Conservation (phyloP, 1,284 basidiomycete species). For the Trichosporon sp. region DNA sequence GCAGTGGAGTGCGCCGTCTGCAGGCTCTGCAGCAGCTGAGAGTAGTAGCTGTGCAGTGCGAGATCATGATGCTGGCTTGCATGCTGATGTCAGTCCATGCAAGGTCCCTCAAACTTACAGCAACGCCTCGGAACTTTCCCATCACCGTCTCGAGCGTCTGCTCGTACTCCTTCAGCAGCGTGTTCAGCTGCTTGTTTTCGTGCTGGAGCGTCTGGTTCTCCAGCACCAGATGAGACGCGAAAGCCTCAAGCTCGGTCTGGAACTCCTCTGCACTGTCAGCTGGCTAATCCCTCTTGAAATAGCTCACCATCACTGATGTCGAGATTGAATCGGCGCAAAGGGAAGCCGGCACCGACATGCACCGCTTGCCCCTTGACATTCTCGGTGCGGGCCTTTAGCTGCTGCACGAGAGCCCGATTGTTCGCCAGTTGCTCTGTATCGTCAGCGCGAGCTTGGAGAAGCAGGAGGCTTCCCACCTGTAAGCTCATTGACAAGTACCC, state of each 20-base stretch:
- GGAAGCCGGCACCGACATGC: constrained; percentile 75
- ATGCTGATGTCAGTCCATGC: constrained; percentile 61
- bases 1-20: constrained; percentile 67
- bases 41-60: constrained; percentile 87
- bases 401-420: constrained; percentile 76
- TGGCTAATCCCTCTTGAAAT: too few species aligned
- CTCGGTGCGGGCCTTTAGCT: constrained; percentile 72
- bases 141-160: constrained; percentile 93
- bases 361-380: constrained; percentile 83
- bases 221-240: constrained; percentile 84
- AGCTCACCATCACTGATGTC: constrained; percentile 80
- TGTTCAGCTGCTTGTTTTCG: constrained; percentile 90
- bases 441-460: not conserved
- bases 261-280: constrained; percentile 70
- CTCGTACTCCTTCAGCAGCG: constrained; percentile 91
- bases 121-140: constrained; percentile 89
- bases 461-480: constrained; percentile 42
- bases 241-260: constrained; percentile 86
- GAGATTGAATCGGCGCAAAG: constrained; percentile 85
- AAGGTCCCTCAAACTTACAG: constrained; percentile 64
- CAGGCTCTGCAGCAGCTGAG: constrained; percentile 73
- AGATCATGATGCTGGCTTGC: constrained; percentile 91
- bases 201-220: constrained; percentile 90
- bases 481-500: constrained; percentile 78
- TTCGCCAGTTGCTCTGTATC: constrained; percentile 76